Evolutionary conservation across 208 protist genomes (phyloP).

Genomic region (Wallacemonas sp.): DNA sequence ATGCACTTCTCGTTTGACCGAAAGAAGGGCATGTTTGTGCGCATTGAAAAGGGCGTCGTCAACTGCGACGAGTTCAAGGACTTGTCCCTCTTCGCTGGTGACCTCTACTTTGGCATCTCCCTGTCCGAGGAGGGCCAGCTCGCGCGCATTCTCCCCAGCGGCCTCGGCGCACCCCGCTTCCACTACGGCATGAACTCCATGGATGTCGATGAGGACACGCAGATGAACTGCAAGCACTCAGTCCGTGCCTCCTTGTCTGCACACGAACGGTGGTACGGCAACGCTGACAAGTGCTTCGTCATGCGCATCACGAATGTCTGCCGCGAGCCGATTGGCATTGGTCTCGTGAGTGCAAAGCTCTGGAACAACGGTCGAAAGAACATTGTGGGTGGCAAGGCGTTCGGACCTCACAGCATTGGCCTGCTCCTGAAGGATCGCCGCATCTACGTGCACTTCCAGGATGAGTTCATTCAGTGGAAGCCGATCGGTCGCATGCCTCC

Average conservation of each 20-base stretch:
- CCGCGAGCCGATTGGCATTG: not conserved
- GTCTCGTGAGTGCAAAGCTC: not conserved
- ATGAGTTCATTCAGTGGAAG: not conserved
- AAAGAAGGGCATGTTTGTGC: no score
- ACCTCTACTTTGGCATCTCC: no score
- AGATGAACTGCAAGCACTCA: not conserved
- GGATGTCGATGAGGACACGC: not conserved
- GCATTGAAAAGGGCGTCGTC: no score
- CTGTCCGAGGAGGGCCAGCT: no score
- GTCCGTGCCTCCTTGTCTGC: no score
- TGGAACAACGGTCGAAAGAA: not conserved
- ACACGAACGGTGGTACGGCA: no score
- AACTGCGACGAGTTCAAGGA: no score
- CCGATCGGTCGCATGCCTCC: not conserved
- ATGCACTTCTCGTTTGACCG: no score
- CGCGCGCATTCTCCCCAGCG: no score
- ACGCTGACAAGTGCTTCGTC: no score
- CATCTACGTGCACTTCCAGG: not conserved
- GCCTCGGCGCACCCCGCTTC: not conserved
- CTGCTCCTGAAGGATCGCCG: not conserved
- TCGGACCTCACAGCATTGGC: not conserved
- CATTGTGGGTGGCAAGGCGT: not conserved
- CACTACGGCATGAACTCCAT: not conserved
- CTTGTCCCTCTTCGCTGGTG: no score
- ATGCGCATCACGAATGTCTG: no score